A percentile compares a stretch with the other conserved stretches of the same genome.
phyloP scores from a whole-genome alignment of 2,329 filamentous ascomycete genomes.

The Pyrenophora seminiperda region DNA sequence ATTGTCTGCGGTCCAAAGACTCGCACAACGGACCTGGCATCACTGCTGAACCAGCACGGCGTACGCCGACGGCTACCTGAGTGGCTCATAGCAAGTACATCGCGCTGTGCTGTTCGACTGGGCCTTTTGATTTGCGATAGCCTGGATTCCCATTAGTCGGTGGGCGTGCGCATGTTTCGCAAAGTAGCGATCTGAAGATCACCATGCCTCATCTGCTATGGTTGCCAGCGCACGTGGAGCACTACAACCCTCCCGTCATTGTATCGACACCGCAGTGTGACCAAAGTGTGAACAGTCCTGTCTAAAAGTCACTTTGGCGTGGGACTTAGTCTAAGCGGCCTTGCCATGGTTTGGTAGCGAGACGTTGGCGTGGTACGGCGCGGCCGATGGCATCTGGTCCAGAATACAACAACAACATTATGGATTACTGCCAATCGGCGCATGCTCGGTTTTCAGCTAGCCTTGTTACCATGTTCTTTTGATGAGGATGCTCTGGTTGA shows the following conservation, averaged over 20 bases:
- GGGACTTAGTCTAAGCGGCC: constrained; percentile 4
- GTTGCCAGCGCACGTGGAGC: not conserved
- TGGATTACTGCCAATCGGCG: constrained; percentile 22
- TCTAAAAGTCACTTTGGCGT: not conserved
- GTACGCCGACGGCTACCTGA: constrained; percentile 26
- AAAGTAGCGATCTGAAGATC: not conserved
- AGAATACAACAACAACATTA: constrained; percentile 12
- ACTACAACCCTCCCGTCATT: not conserved
- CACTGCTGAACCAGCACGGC: constrained; percentile 35
- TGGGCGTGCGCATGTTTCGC: constrained; percentile 3
- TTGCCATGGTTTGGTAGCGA: constrained; percentile 35
- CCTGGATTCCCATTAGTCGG: constrained; percentile 1
- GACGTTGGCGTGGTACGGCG: constrained; percentile 37
- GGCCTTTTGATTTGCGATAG: constrained; percentile 5
- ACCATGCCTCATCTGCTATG: not conserved
- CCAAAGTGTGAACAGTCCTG: not conserved
- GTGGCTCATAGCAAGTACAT: constrained; percentile 8
- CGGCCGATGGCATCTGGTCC: constrained; percentile 38
- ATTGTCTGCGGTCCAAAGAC: constrained; percentile 21
- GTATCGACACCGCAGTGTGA: not conserved
- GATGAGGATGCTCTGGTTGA: not conserved
- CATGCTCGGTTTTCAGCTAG: not conserved
- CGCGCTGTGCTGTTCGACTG: constrained; percentile 5
- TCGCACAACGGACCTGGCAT: constrained; percentile 41
- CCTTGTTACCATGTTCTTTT: not conserved